These are phyloP conservation scores for Xylariaceae sp. DNA, from an alignment of 2,329 filamentous ascomycete genomes.

Conservation along the genomic window DNA sequence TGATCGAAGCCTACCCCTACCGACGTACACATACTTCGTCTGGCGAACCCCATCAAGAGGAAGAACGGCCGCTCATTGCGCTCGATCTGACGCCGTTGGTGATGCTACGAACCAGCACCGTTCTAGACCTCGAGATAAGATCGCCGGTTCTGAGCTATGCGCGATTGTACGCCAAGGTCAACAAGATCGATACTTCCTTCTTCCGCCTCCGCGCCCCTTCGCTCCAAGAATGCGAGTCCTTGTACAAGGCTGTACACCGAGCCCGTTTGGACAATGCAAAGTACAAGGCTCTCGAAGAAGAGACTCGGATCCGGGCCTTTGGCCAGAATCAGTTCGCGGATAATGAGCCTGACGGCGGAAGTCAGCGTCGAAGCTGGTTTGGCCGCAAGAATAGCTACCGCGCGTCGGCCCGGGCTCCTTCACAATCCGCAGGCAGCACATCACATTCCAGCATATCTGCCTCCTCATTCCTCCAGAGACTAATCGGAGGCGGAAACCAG, in stretches of 20 bases:
- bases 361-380: constrained; percentile 51
- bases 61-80: constrained; percentile 50
- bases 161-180: constrained; percentile 59
- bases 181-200: constrained; percentile 59
- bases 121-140: constrained; percentile 87
- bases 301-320: constrained; percentile 67
- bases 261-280: constrained; percentile 89
- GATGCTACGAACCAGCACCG: constrained; percentile 82
- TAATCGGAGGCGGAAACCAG: constrained; percentile 64
- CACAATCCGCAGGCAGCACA: constrained; percentile 65
- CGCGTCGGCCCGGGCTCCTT: constrained; percentile 55
- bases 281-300: constrained; percentile 64
- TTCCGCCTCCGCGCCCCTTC: constrained; percentile 85
- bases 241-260: constrained; percentile 84
- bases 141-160: constrained; percentile 66
- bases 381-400: constrained; percentile 61
- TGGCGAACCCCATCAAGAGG: constrained; percentile 31
- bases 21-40: constrained; percentile 33
- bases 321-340: constrained; percentile 49
- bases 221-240: constrained; percentile 68
- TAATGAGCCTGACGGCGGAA: constrained; percentile 43
- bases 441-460: constrained; percentile 59
- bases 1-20: constrained; percentile 52
- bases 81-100: constrained; percentile 89
- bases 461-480: constrained; percentile 69